Evolutionary conservation across 441 rosid genomes (phyloP).

Genomic region (Erodium moschatum): DNA sequence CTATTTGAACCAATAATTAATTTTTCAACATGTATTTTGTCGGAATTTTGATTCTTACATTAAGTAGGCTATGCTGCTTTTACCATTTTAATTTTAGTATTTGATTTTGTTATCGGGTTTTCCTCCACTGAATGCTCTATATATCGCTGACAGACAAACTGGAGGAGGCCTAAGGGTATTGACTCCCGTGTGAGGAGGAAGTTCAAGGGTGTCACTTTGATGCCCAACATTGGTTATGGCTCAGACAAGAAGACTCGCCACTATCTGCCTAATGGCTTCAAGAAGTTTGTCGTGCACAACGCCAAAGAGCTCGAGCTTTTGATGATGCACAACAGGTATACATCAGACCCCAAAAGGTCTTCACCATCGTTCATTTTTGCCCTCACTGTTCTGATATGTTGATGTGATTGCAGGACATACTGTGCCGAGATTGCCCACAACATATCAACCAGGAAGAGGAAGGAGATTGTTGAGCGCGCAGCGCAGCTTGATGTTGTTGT

Average conservation of each 20-base stretch:
- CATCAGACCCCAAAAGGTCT: too few relatives aligned
- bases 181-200: slow-evolving; percentile 75
- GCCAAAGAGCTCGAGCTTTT: slow-evolving; percentile 57
- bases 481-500: slow-evolving; percentile 71
- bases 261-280: slow-evolving; percentile 79
- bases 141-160: slow-evolving; percentile 34
- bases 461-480: slow-evolving; percentile 78
- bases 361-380: too few relatives aligned
- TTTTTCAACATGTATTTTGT: too few relatives aligned
- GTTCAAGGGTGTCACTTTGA: slow-evolving; percentile 78
- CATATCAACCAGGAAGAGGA: slow-evolving; percentile 70
- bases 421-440: slow-evolving; percentile 83
- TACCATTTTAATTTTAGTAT: not conserved
- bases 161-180: slow-evolving; percentile 90
- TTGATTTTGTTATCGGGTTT: not conserved
- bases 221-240: slow-evolving; percentile 90
- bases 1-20: too few relatives aligned
- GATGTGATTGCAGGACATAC: slow-evolving; percentile 38
- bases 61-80: too few relatives aligned
- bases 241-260: slow-evolving; percentile 44
- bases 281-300: slow-evolving; percentile 81
- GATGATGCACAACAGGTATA: slow-evolving; percentile 90
- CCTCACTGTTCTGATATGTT: too few relatives aligned
- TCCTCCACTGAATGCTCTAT: too few relatives aligned
- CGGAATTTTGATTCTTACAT: too few relatives aligned